Conservation (phyloP, 208 protist species). For the Entamoeba invadens region DNA sequence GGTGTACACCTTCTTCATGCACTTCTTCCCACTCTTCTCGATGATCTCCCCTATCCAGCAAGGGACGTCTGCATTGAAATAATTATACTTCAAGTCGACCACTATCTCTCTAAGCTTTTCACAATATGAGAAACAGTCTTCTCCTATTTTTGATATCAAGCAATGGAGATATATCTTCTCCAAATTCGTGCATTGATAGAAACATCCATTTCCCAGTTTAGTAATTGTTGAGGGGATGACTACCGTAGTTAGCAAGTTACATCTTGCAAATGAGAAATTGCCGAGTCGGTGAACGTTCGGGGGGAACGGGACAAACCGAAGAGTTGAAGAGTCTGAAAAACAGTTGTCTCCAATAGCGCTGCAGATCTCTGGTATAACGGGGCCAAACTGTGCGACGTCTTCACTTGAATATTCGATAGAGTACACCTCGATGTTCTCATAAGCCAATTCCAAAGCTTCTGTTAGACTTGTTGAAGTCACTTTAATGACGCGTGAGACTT, state of each 20-base stretch:
- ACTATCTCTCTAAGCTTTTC: neutral
- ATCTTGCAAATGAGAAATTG: neutral
- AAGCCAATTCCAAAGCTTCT: neutral
- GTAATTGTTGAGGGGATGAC: neutral
- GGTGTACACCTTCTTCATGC: neutral
- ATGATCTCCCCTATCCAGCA: neutral
- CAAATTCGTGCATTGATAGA: neutral
- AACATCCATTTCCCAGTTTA: neutral
- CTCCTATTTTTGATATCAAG: neutral
- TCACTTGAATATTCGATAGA: neutral
- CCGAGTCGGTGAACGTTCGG: neutral
- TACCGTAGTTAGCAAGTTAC: neutral
- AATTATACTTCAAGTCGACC: neutral
- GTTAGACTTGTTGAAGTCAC: neutral
- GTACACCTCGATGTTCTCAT: neutral
- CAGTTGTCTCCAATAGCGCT: neutral
- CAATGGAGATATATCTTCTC: neutral
- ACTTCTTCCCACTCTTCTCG: neutral
- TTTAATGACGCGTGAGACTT: neutral
- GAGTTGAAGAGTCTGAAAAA: neutral
- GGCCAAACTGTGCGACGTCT: neutral
- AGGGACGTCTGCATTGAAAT: neutral
- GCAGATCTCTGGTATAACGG: neutral
- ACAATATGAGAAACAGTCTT: neutral
- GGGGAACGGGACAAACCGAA: neutral